These are phyloP conservation scores for Phytophthora fragariae DNA, from an alignment of 352 stramenopile species.

Conservation along the genomic window DNA sequence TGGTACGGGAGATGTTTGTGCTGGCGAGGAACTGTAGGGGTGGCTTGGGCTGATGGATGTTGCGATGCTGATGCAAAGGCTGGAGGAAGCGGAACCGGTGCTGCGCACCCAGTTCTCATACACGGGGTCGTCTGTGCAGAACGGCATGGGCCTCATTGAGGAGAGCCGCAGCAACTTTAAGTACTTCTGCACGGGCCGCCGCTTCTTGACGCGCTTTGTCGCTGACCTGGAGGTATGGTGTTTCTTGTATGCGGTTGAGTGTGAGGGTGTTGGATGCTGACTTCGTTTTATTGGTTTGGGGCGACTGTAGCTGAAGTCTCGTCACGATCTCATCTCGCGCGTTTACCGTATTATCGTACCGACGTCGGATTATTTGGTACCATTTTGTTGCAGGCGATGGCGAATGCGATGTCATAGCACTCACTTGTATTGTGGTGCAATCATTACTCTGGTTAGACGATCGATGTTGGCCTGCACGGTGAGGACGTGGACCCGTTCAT, in stretches of 20 bases:
- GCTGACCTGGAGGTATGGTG: slow-evolving; percentile 61
- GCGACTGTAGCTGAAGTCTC: slow-evolving; percentile 47
- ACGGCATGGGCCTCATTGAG: slow-evolving; percentile 69
- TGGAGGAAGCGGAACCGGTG: slow-evolving; percentile 70
- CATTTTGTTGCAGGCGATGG: not conserved
- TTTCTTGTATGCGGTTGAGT: not conserved
- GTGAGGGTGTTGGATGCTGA: not conserved
- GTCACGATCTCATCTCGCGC: slow-evolving; percentile 72
- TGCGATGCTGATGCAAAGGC: slow-evolving; percentile 36
- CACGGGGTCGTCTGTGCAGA: slow-evolving; percentile 66
- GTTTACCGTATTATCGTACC: slow-evolving; percentile 59
- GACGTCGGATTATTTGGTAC: slow-evolving; percentile 62
- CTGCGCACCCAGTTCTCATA: slow-evolving; percentile 80
- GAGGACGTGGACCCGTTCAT: slow-evolving; percentile 75
- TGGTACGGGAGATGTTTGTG: slow-evolving; percentile 47
- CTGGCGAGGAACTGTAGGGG: not conserved
- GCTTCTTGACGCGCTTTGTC: slow-evolving; percentile 80
- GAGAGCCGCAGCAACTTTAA: slow-evolving; percentile 84
- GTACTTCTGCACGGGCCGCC: slow-evolving; percentile 86
- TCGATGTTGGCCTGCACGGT: slow-evolving; percentile 72
- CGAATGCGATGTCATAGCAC: not conserved
- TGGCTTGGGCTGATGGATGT: not conserved
- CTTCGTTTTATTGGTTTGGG: not conserved
- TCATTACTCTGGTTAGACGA: slow-evolving; percentile 46
- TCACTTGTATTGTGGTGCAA: not conserved